Evolutionary conservation across 1,139 yeast species (phyloP).

Genomic region (Nakaseomyces bracarensis): DNA sequence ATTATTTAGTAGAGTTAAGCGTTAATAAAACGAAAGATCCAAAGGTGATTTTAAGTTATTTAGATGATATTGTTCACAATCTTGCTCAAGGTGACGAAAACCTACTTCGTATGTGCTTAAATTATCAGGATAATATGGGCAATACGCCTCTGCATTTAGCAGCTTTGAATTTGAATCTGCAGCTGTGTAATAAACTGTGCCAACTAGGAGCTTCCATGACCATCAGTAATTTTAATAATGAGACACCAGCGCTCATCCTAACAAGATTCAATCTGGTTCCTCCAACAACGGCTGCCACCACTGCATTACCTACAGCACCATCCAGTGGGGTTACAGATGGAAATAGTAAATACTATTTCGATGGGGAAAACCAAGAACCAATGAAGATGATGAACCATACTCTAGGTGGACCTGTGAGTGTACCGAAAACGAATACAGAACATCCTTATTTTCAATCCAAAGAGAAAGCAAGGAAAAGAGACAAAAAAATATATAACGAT

Average conservation of each 20-base stretch:
- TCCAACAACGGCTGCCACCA: background rate
- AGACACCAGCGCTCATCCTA: conserved; percentile 28
- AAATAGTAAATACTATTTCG: background rate
- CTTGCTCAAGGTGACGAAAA: conserved; percentile 35
- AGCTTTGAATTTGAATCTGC: conserved; percentile 29
- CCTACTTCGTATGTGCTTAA: conserved; percentile 51
- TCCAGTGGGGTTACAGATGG: background rate
- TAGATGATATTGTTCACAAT: conserved; percentile 34
- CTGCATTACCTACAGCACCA: conserved; percentile 2
- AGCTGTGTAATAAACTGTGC: conserved; percentile 27
- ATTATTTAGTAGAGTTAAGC: conserved; percentile 58
- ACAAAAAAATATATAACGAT: background rate
- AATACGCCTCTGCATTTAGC: conserved; percentile 65
- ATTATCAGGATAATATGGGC: conserved; percentile 62
- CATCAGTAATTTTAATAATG: conserved; percentile 24
- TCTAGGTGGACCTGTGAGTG: conserved; percentile 1
- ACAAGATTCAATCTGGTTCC: conserved; percentile 31
- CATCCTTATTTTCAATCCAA: conserved; percentile 1
- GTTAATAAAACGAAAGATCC: conserved; percentile 43
- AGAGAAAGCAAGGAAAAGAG: background rate
- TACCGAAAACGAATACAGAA: background rate
- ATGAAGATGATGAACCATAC: background rate
- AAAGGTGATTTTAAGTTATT: conserved; percentile 34
- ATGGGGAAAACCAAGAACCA: background rate
- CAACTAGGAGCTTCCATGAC: conserved; percentile 29